Evolutionary conservation across 768 basidiomycete genomes (phyloP).

Genomic region (Xerocomus potaroensis): DNA sequence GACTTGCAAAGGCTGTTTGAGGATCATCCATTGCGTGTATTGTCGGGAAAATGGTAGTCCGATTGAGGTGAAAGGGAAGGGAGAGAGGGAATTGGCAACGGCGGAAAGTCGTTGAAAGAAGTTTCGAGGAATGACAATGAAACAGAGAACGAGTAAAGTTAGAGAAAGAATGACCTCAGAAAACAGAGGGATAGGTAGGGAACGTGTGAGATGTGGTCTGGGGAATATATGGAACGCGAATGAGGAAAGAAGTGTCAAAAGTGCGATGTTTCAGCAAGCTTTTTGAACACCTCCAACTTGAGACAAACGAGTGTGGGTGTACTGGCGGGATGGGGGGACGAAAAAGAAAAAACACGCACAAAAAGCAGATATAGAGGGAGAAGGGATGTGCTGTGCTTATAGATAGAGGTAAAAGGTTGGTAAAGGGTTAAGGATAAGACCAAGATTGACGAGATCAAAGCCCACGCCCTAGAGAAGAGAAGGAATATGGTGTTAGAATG

Average conservation of each 20-base stretch:
- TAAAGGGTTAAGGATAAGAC: conserved; percentile 33
- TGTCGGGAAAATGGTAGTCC: conserved; percentile 22
- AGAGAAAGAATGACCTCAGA: conserved; percentile 47
- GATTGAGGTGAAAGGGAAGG: conserved; percentile 31
- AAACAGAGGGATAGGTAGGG: conserved; percentile 36
- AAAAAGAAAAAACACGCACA: conserved; percentile 39
- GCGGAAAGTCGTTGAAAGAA: conserved; percentile 38
- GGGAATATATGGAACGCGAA: conserved; percentile 27
- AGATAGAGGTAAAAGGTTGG: conserved; percentile 35
- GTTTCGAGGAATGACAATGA: conserved; percentile 38
- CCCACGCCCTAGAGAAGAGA: conserved; percentile 18
- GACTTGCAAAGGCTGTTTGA: conserved; percentile 63
- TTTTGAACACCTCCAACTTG: conserved; percentile 24
- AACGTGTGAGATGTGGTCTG: conserved; percentile 38
- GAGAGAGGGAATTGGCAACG: conserved; percentile 48
- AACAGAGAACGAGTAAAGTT: conserved; percentile 48
- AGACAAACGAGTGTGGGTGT: conserved; percentile 33
- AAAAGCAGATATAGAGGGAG: conserved; percentile 31
- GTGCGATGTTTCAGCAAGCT: conserved; percentile 23
- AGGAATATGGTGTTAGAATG: conserved; percentile 5
- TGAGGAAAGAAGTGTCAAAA: conserved; percentile 23
- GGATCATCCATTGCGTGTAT: conserved; percentile 63
- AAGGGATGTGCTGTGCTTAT: conserved; percentile 37
- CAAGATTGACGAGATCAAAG: conserved; percentile 32
- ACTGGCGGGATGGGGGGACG: conserved; percentile 16